Evolutionary conservation across 1,139 yeast genomes (phyloP).

Genomic region (Arxiozyma heterogenica): DNA sequence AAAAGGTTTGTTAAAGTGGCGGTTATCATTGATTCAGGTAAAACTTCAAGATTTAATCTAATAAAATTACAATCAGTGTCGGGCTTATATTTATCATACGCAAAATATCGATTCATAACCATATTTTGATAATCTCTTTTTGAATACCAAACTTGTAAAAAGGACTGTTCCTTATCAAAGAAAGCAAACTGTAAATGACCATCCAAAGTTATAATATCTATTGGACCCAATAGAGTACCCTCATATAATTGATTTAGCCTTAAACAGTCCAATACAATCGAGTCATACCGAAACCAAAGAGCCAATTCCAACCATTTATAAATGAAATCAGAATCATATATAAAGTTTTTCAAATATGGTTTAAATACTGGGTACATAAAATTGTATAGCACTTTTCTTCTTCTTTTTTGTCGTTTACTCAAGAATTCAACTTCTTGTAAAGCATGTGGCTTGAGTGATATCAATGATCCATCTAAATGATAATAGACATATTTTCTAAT

Average conservation of each 20-base stretch:
- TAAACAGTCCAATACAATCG: slow-evolving; percentile 24
- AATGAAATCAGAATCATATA: slow-evolving; percentile 17
- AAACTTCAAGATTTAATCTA: neutral
- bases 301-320: slow-evolving; percentile 21
- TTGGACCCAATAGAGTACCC: slow-evolving; percentile 16
- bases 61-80: slow-evolving; percentile 7
- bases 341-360: slow-evolving; percentile 2
- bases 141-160: slow-evolving; percentile 27
- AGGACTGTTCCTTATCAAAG: slow-evolving; percentile 14
- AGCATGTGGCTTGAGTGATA: slow-evolving; percentile 6
- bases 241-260: slow-evolving; percentile 22
- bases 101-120: slow-evolving; percentile 11
- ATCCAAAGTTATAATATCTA: slow-evolving; percentile 23
- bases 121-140: slow-evolving; percentile 18
- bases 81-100: neutral
- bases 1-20: slow-evolving; percentile 1
- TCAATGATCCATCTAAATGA: slow-evolving; percentile 18
- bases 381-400: neutral
- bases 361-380: slow-evolving; percentile 12
- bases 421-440: neutral
- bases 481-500: slow-evolving; percentile 22
- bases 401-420: neutral
- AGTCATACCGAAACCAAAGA: slow-evolving; percentile 25
- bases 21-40: neutral
- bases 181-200: slow-evolving; percentile 15